Base-by-base conservation (phyloP, 2,329 filamentous ascomycete genomes). In the Paraphaeosphaeria sporulosa region DNA sequence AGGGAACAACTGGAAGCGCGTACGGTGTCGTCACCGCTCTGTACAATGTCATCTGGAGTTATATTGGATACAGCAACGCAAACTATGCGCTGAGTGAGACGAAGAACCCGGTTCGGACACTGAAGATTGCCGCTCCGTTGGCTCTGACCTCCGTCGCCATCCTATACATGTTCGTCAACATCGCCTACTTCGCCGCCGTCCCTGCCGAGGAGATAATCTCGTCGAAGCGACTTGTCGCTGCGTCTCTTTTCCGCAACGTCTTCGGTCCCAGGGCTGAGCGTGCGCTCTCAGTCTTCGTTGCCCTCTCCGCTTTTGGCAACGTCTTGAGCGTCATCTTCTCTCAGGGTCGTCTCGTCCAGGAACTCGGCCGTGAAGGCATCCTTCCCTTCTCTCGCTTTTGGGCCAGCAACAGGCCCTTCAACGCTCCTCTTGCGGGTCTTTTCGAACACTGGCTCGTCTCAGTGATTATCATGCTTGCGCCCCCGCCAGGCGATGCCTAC, bases 11-110 rank as follows among this genome's bases (percentile, higher is more conserved):
- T 0, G 85, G 86, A 8, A 88, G 84, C 65, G 84, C 87, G 1
- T 91, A 91, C 64, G 87, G 87, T 50, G 82, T 90, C 36, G 87
- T 90, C n/a, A 90, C 86, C 1, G 88, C 89, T 0, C 78, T 91
- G 0, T 90, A 90, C 81, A 91, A 90, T 66, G 88, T 91, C 63
- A 88, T 91, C 68, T 91, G 88, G 85, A 87, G 85, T 61, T 91
- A 87, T 68, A 85, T 89, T 64, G 89, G 89, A 25, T 89, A 89
- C 80, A 86, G 82, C 78, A 90, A 90, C 73, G 88, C 87, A 72
- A 90, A 90, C 78, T 89, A 90, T 69, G 86, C 85, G 15, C 75
- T 88, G 34, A 85, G 83, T 70, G 89, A 91, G 79, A 89, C 87
- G 49, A 87, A 84, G 71, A 86, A 90, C 74, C 89, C 89, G 0